A percentile compares a stretch with the other conserved stretches of the same genome.
phyloP scores from a whole-genome alignment of 345 rosid genomes.

The Barbarea vulgaris region DNA sequence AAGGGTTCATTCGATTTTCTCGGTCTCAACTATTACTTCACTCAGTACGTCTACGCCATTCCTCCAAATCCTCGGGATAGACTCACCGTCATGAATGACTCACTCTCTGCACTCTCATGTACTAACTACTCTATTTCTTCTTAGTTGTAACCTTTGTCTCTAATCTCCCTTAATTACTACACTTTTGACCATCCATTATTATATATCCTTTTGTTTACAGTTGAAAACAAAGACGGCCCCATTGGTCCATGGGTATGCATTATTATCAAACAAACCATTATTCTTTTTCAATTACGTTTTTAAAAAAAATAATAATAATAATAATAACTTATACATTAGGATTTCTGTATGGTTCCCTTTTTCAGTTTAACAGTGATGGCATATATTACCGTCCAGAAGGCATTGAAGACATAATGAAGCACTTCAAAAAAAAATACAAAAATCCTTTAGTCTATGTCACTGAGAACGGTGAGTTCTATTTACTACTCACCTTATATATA shows the following conservation, averaged over 20 bases:
- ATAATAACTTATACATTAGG: background rate
- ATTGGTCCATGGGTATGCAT: slow-evolving; percentile 26
- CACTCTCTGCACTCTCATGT: no score
- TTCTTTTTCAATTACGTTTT: background rate
- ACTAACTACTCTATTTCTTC: no score
- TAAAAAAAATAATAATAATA: background rate
- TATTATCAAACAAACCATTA: background rate
- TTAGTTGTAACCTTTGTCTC: no score
- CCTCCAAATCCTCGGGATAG: background rate
- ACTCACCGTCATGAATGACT: no score
- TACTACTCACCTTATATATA: no score
- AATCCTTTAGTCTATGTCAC: slow-evolving; percentile 18
- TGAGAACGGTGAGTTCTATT: slow-evolving; percentile 16
- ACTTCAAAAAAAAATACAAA: background rate
- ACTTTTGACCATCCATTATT: no score
- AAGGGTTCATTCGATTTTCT: no score
- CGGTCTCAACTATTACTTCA: slow-evolving; percentile 7
- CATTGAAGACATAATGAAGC: background rate
- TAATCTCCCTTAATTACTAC: no score
- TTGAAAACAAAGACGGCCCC: background rate
- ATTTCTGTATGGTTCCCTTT: background rate
- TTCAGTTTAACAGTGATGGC: no score
- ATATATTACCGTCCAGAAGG: no score
- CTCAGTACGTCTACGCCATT: slow-evolving; percentile 12
- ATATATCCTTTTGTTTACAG: no score